A percentile compares a stretch with the other conserved stretches of the same genome.
Evolutionary conservation across 2,329 filamentous ascomycete species (phyloP).

Genomic region (Annulohypoxylon truncatum): DNA sequence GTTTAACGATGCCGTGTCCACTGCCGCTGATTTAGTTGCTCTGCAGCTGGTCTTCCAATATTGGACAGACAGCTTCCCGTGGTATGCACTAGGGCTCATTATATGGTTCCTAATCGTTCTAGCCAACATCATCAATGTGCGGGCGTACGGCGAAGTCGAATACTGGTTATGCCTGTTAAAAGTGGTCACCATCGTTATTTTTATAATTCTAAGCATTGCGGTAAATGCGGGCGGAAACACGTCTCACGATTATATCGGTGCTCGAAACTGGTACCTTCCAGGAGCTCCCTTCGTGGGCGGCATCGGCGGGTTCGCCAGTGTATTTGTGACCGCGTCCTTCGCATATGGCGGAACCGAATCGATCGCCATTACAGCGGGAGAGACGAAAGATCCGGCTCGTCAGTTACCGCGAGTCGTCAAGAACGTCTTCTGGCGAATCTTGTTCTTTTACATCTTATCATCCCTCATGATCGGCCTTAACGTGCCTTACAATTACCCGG

Average conservation of each 20-base stretch:
- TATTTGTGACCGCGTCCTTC: constrained; percentile 72
- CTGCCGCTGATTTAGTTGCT: constrained; percentile 70
- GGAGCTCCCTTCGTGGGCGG: constrained; percentile 73
- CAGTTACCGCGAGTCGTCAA: constrained; percentile 72
- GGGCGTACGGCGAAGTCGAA: constrained; percentile 66
- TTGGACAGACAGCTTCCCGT: constrained; percentile 71
- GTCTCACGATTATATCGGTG: constrained; percentile 66
- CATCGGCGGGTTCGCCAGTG: constrained; percentile 73
- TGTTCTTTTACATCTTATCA: constrained; percentile 65
- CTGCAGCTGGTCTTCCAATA: constrained; percentile 69
- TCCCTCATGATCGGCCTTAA: constrained; percentile 68
- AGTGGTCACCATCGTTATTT: constrained; percentile 65
- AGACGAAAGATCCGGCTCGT: constrained; percentile 71
- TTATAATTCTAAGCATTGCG: constrained; percentile 72
- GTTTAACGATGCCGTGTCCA: constrained; percentile 73
- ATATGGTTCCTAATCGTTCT: constrained; percentile 67
- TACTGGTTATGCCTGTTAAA: constrained; percentile 69
- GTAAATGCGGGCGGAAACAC: constrained; percentile 69
- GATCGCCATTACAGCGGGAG: constrained; percentile 74
- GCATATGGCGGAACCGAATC: constrained; percentile 72
- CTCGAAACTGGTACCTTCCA: constrained; percentile 66
- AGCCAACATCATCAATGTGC: constrained; percentile 64
- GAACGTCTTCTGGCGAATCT: constrained; percentile 73
- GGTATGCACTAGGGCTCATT: constrained; percentile 71
- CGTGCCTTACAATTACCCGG: constrained; percentile 65